Conservation (phyloP, 139 green algal species). For the Microglena sp. region DNA sequence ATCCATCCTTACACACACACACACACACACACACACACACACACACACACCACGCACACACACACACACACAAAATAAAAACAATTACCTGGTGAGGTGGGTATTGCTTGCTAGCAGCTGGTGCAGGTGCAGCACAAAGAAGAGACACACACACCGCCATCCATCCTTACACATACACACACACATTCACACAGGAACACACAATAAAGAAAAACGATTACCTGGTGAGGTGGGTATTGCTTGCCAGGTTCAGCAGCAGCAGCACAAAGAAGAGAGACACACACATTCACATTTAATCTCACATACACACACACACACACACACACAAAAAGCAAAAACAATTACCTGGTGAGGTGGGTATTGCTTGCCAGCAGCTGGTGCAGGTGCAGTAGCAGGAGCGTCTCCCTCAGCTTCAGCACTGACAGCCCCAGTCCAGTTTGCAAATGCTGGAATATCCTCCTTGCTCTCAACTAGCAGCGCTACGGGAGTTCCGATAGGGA, state of each 20-base stretch:
- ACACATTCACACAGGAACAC: no score
- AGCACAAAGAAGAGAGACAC: background rate
- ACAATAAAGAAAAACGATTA: background rate
- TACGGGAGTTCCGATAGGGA: constrained; percentile 65
- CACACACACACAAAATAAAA: background rate
- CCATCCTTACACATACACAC: no score
- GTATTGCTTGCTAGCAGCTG: background rate
- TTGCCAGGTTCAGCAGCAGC: background rate
- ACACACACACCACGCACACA: no score
- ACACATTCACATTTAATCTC: no score
- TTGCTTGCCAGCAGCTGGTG: background rate
- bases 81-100: constrained; percentile 4
- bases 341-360: constrained; percentile 6
- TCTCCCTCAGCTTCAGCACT: background rate
- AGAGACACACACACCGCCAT: no score
- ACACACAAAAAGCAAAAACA: background rate
- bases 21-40: no score
- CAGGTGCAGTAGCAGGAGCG: background rate
- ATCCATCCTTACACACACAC: no score
- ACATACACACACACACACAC: no score
- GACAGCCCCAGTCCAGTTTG: constrained; percentile 28
- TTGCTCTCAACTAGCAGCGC: constrained; percentile 79
- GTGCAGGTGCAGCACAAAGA: no score
- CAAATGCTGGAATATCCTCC: constrained; percentile 51
- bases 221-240: background rate